These are phyloP conservation scores for Pseudonitzschia pungens DNA, from an alignment of 108 stramenopile species.

Conservation along the genomic window DNA sequence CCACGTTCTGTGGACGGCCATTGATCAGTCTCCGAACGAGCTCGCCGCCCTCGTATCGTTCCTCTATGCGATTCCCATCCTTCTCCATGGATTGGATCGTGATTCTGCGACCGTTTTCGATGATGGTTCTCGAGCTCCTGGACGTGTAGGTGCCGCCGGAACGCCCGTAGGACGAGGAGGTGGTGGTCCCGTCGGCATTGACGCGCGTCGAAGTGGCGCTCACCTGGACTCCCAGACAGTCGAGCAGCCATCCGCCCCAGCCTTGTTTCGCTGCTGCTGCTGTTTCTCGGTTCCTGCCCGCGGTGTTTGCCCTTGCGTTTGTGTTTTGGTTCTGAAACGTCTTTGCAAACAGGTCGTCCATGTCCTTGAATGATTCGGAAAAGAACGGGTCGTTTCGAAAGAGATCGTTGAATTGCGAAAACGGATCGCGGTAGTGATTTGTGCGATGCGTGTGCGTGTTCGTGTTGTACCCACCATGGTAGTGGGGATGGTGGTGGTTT, in stretches of 20 bases:
- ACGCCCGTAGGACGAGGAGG: neutral
- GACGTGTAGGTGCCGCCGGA: neutral
- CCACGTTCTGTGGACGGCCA: conserved; percentile 29
- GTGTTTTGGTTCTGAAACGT: conserved; percentile 31
- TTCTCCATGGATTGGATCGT: conserved; percentile 56
- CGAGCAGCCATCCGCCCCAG: conserved; percentile 9
- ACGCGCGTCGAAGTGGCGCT: neutral
- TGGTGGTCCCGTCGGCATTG: neutral
- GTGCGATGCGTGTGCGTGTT: neutral
- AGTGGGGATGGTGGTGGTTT: neutral
- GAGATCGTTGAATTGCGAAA: conserved; percentile 63
- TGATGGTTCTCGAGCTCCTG: neutral
- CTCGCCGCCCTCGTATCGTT: conserved; percentile 44
- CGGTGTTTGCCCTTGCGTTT: neutral
- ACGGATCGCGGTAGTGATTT: conserved; percentile 49
- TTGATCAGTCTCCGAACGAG: conserved; percentile 60
- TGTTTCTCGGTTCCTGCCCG: too few relatives aligned
- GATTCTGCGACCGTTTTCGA: conserved; percentile 43
- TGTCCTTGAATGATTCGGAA: conserved; percentile 53
- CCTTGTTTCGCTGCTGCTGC: neutral
- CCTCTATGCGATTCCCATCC: conserved; percentile 65
- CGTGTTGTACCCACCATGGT: conserved; percentile 1
- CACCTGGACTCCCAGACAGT: neutral
- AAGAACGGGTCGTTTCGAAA: conserved; percentile 80
- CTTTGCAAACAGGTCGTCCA: conserved; percentile 66